Conservation (phyloP, 768 basidiomycete genomes). For the Trametes gibbosa region DNA sequence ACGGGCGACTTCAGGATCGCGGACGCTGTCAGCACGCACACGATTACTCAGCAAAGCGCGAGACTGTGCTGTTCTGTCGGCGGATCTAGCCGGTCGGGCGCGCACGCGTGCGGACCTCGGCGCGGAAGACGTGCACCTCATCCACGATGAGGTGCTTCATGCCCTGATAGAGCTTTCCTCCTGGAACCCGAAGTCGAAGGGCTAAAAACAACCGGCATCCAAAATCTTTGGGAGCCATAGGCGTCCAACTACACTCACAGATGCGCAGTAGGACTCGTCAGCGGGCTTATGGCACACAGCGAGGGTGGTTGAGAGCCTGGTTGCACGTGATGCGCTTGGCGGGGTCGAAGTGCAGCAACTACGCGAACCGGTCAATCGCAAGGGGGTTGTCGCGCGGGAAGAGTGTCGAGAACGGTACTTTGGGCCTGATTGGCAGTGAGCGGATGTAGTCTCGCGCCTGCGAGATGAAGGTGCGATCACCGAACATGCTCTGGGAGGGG, state of each 20-base stretch:
- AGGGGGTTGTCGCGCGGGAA: constrained; percentile 94
- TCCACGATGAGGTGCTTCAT: constrained; percentile 96
- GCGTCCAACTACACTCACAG: constrained; percentile 42
- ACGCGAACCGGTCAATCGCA: constrained; percentile 88
- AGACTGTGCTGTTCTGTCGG: constrained; percentile 67
- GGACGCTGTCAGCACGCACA: background rate
- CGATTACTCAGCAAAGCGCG: background rate
- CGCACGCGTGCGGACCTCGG: constrained; percentile 82
- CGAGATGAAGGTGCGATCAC: background rate
- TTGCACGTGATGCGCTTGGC: constrained; percentile 95
- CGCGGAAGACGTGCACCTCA: constrained; percentile 87
- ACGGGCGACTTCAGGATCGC: constrained; percentile 70
- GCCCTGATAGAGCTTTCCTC: constrained; percentile 93
- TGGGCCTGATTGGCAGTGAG: constrained; percentile 94
- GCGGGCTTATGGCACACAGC: constrained; percentile 98
- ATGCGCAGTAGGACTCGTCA: constrained; percentile 85
- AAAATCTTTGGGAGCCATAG: background rate
- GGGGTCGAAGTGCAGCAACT: constrained; percentile 94
- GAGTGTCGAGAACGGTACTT: constrained; percentile 86
- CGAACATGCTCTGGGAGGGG: background rate
- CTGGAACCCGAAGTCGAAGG: constrained; percentile 96
- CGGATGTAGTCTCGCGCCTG: constrained; percentile 98
- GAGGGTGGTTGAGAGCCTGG: constrained; percentile 91
- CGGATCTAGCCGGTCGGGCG: constrained; percentile 69
- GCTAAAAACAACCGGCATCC: constrained; percentile 39